Evolutionary conservation across 192 early-diverging fungal species (phyloP), one percentile per base, ranked within the genome.

Genomic region (Coemansia biformis): DNA sequence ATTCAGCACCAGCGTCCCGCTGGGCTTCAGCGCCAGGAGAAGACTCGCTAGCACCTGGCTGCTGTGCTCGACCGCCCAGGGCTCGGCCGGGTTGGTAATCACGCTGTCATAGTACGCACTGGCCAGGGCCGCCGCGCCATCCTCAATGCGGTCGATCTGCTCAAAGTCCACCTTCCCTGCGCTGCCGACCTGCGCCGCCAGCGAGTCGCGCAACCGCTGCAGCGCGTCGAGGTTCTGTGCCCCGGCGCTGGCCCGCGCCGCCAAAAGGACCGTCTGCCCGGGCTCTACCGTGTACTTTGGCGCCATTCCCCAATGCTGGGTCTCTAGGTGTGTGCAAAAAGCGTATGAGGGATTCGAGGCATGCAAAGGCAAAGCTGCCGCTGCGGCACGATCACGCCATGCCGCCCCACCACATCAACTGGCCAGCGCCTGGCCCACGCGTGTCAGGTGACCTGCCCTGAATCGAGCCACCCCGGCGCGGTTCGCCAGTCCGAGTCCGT

Each of bases 111-210:
- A 84, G 5, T 71, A 59, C 12, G 79, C 72, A 18, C 65, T 70
- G 12, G 75, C 59, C 33, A 87, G 57, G 10, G 71, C 37, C 35
- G 78, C 87, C 66, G 68, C 32, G 18, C 58, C 64, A 34, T 77
- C 74, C 10, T 79, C 75, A 18, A 94, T 66, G 49, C 90, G 73
- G 55, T 94, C 90, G 9, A 90, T 61, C 50, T 87, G 86, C 71
- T 94, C 92, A 83, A 94, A 94, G 28, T 78, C 74, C 9, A 91
- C 83, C 14, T 51, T 68, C 6, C 83, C 88, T 15, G 54, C 26
- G 26, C 65, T 75, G 26, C 83, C 84, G 11, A 79, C 71, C 30
- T 76, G 73, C 14, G 66, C 57, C 10, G 63, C 45, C 32, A 83
- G 64, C 29, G 79, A 44, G 40, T 70, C 57, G 14, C 76, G 60